Evolutionary conservation across 345 rosid genomes (phyloP).

Genomic region (Erysimum cheiranthoides): DNA sequence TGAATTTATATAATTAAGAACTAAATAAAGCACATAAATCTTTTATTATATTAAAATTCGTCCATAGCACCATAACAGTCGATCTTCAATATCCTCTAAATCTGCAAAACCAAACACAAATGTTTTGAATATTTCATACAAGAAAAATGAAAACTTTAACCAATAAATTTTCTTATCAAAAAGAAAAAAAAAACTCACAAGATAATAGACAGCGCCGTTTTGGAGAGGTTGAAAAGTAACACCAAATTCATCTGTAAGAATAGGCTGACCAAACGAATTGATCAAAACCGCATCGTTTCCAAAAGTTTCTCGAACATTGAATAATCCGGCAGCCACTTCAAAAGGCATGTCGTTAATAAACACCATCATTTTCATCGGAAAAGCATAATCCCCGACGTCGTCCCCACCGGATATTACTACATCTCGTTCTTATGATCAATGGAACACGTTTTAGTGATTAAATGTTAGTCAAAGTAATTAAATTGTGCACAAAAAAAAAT

Average conservation of each 20-base stretch:
- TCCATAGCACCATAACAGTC: conserved; percentile 7
- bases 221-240: conserved; percentile 78
- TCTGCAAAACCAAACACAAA: conserved; percentile 38
- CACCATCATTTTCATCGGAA: conserved; percentile 56
- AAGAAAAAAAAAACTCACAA: conserved; percentile 41
- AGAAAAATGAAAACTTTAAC: neutral
- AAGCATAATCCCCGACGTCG: neutral
- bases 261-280: conserved; percentile 75
- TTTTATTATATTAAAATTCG: neutral
- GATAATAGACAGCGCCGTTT: conserved; percentile 77
- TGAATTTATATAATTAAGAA: neutral
- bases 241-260: conserved; percentile 84
- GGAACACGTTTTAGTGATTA: conserved; percentile 3
- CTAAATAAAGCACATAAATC: neutral
- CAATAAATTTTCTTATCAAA: neutral
- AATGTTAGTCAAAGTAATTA: conserved; percentile 11
- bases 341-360: conserved; percentile 83
- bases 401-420: neutral
- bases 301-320: conserved; percentile 78
- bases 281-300: conserved; percentile 77
- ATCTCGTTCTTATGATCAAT: neutral
- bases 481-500: neutral
- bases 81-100: conserved; percentile 27
- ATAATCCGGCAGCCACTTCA: conserved; percentile 66
- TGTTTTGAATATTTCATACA: neutral